These are phyloP conservation scores for Trichoderma sp. DNA, from an alignment of 2,329 filamentous ascomycete genomes.

Conservation along the genomic window DNA sequence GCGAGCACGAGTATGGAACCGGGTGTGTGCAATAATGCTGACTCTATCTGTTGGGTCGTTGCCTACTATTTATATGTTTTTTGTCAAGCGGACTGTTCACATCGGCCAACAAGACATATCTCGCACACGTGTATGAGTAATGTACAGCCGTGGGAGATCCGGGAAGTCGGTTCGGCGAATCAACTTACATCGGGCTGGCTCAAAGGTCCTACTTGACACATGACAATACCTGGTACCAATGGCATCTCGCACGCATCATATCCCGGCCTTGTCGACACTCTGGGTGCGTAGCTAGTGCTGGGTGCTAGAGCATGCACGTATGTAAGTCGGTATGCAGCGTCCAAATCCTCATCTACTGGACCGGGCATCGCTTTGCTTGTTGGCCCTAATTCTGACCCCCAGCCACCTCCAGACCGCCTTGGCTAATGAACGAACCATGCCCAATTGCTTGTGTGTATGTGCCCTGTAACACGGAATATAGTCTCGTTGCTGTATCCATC, in stretches of 20 bases:
- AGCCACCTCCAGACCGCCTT: not conserved
- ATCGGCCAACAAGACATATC: not conserved
- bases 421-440: slow-evolving; percentile 1
- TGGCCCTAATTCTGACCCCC: not conserved
- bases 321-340: slow-evolving; percentile 1
- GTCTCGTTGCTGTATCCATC: not conserved
- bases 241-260: slow-evolving; percentile 2
- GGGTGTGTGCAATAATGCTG: not conserved
- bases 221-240: not conserved
- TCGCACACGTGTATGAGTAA: not conserved
- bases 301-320: not conserved
- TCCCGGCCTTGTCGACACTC: not conserved
- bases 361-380: not conserved
- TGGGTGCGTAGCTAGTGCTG: not conserved
- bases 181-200: not conserved
- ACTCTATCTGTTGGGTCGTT: not conserved
- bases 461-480: not conserved
- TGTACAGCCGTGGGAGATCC: not conserved
- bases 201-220: not conserved
- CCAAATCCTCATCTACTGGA: not conserved
- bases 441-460: not conserved
- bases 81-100: not conserved
- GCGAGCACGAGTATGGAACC: not conserved
- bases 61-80: not conserved
- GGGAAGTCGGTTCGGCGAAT: slow-evolving; percentile 11